Percentiles rank a stretch among this genome's conserved stretches.
These are phyloP conservation scores for Tirmania nivea DNA, from an alignment of 495 filamentous ascomycete species.

Conservation along the genomic window DNA sequence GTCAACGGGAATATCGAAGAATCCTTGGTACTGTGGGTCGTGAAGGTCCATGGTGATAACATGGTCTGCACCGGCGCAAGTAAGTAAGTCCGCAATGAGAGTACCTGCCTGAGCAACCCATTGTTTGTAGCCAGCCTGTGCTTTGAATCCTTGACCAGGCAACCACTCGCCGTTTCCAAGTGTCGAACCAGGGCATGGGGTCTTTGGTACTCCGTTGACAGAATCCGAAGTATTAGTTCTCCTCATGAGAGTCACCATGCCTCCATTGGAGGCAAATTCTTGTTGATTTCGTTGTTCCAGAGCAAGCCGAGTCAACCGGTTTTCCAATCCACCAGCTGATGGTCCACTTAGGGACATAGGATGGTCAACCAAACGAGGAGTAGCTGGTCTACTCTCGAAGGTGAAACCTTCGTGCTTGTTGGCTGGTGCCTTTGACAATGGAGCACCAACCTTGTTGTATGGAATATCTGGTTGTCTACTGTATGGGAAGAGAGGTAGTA, in stretches of 20 bases:
- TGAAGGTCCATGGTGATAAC: slow-evolving; percentile 95
- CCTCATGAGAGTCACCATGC: slow-evolving; percentile 4
- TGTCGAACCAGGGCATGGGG: slow-evolving; percentile 9
- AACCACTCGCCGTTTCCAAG: slow-evolving; percentile 9
- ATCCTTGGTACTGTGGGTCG: slow-evolving; percentile 95
- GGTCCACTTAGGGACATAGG: slow-evolving; percentile 17
- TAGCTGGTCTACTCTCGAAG: slow-evolving; percentile 79
- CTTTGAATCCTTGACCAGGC: slow-evolving; percentile 33
- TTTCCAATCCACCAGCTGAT: slow-evolving; percentile 40
- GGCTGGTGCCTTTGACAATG: slow-evolving; percentile 45
- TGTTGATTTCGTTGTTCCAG: slow-evolving; percentile 4
- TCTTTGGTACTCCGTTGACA: slow-evolving; percentile 16
- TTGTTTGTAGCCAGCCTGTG: slow-evolving; percentile 84
- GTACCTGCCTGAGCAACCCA: slow-evolving; percentile 98
- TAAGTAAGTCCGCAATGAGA: slow-evolving; percentile 79
- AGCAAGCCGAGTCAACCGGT: slow-evolving; percentile 30
- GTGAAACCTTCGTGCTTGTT: slow-evolving; percentile 36
- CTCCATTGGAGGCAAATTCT: slow-evolving; percentile 1
- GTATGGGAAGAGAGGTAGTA: slow-evolving; percentile 91
- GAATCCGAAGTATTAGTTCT: slow-evolving; percentile 45
- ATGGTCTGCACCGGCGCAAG: slow-evolving; percentile 89
- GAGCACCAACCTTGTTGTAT: slow-evolving; percentile 84
- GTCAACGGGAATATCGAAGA: slow-evolving; percentile 95
- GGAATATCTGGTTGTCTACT: slow-evolving; percentile 86
- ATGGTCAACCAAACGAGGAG: slow-evolving; percentile 46